Conservation (phyloP, 2,329 filamentous ascomycete species). For the Lasiodiplodia sp. region DNA sequence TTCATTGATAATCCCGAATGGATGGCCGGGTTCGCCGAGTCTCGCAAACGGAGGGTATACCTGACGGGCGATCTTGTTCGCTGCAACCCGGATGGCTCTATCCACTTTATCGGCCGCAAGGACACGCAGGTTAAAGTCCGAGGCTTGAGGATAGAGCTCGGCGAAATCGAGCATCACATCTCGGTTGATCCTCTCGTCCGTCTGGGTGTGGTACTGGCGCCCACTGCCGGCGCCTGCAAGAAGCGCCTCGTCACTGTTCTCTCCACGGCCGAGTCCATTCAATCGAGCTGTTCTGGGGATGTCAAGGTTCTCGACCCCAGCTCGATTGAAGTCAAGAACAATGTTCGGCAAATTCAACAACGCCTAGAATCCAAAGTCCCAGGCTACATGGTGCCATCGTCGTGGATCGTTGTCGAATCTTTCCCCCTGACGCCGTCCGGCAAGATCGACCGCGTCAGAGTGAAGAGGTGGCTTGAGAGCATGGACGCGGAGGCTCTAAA, state of each 20-base stretch:
- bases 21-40: conserved; percentile 38
- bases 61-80: conserved; percentile 31
- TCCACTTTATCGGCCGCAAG: conserved; percentile 46
- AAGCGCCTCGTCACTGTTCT: conserved; percentile 12
- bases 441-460: conserved; percentile 15
- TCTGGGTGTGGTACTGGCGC: conserved; percentile 10
- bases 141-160: conserved; percentile 10
- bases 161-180: conserved; percentile 34
- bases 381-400: conserved; percentile 12
- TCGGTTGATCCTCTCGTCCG: conserved; percentile 11
- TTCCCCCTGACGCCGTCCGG: conserved; percentile 14
- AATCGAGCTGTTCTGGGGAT: background rate
- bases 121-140: conserved; percentile 34
- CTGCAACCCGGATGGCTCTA: conserved; percentile 43
- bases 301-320: background rate
- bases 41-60: conserved; percentile 50
- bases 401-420: conserved; percentile 17
- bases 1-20: conserved; percentile 38
- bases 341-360: conserved; percentile 5
- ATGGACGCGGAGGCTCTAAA: conserved; percentile 11
- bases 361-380: conserved; percentile 9
- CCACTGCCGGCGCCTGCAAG: conserved; percentile 23
- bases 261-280: background rate
- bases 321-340: conserved; percentile 37
- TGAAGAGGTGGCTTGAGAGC: conserved; percentile 10